Evolutionary conservation across 1,139 yeast genomes (phyloP), one percentile per base, ranked within the genome.

Genomic region (Schwanniomyces etchellsii): DNA sequence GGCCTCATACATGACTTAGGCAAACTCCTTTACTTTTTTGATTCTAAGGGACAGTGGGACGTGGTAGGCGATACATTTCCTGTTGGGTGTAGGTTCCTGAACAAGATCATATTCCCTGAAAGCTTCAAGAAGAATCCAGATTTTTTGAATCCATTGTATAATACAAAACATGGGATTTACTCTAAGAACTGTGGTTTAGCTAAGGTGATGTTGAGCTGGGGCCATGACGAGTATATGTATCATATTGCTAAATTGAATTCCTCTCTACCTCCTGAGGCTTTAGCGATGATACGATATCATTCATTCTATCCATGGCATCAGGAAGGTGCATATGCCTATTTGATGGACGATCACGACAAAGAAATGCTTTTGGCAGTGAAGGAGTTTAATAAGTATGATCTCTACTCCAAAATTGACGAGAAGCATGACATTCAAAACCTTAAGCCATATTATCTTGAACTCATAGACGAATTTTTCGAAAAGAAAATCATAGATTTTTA

Each of bases 11-110:
- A 80, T 46, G 88, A 80, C 48, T 57, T 80, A 38, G 88, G 88
- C 2, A 80, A 80, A 46, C 60, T 80, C 14, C 58, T 80, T 16
- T 80, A 80, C 47, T 80, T 80, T 42, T 80, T 72, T 44, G 86
- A 77, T 44, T 78, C 85, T 16, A 65, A 72, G 43, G 86, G 86
- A 5, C 86, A 80, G 48, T 80, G 88, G 88, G 86, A 79, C 45
- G 88, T 80, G n/a, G 88, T 80, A 14, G 88, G 88, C 4, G 88
- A 80, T 45, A 80, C 88, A 0, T 80, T 80, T 46, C 84, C 86
- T 0, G 84, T 80, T 17, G 88, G 88, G 2, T 80, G 86, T 50
- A 68, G 68, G 38, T 79, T 70, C 43, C 77, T 75, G 48, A 70
- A 68, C 35, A 65, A 71, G 39, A 77, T 75, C 31, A 79, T 80